Percentiles rank a stretch among this genome's conserved stretches.
Evolutionary conservation across 495 filamentous ascomycete species (phyloP).

Genomic region (Amniculicola lignicola): DNA sequence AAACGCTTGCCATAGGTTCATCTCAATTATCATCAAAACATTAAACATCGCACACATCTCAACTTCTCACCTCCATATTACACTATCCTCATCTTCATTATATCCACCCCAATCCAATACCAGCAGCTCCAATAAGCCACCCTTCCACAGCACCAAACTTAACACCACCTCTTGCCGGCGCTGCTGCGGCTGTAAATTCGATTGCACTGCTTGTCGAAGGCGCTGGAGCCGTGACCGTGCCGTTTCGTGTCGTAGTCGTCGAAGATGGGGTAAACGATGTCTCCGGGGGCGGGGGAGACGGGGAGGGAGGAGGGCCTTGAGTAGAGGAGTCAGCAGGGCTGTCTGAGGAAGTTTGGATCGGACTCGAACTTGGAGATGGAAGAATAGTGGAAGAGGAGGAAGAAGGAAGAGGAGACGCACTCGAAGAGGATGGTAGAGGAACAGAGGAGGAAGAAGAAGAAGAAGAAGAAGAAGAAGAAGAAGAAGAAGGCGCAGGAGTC

Average conservation of each 20-base stretch:
- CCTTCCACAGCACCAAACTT: slow-evolving; percentile 17
- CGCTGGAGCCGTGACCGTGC: neutral
- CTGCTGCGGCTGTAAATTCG: slow-evolving; percentile 6
- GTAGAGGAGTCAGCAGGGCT: neutral
- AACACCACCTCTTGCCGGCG: neutral
- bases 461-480: slow-evolving; percentile 7
- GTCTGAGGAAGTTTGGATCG: neutral
- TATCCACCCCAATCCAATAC: slow-evolving; percentile 32
- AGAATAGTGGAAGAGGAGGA: slow-evolving; percentile 2
- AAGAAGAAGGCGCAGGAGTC: slow-evolving; percentile 7
- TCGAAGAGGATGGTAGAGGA: slow-evolving; percentile 6
- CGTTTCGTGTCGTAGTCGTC: neutral
- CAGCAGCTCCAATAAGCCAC: slow-evolving; percentile 28
- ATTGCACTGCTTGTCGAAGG: neutral
- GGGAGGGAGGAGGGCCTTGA: slow-evolving; percentile 1
- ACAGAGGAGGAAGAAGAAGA: slow-evolving; percentile 7
- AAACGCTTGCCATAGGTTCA: no score
- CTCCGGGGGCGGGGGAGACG: neutral
- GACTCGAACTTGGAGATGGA: neutral
- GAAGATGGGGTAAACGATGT: slow-evolving; percentile 1
- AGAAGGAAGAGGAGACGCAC: neutral
- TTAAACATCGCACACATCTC: no score
- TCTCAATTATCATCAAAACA: no score
- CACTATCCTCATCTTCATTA: no score
- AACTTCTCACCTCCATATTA: no score